phyloP scores from a whole-genome alignment of 2,329 filamentous ascomycete species.

The Colletotrichum filicis region DNA sequence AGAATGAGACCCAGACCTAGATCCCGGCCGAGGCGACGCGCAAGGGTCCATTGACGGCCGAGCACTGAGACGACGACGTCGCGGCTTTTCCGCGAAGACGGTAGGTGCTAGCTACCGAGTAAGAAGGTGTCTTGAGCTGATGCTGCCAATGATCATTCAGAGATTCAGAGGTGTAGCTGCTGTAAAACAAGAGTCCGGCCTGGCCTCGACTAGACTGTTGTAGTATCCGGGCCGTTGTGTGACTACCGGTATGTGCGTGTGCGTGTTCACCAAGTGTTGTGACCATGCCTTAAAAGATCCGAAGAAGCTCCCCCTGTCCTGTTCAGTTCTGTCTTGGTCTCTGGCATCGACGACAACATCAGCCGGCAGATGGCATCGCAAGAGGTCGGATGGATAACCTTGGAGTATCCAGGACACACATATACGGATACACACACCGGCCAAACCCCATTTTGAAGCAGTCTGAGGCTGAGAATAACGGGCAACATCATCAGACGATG shows the following conservation, averaged over 20 bases:
- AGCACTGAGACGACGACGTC: constrained; percentile 24
- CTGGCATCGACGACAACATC: background rate
- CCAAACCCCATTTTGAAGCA: background rate
- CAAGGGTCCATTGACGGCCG: constrained; percentile 28
- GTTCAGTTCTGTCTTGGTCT: background rate
- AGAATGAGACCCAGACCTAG: constrained; percentile 10
- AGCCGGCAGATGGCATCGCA: background rate
- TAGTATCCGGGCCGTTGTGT: background rate
- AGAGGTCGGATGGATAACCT: background rate
- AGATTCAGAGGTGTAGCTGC: background rate
- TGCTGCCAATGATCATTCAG: background rate
- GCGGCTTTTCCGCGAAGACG: constrained; percentile 7
- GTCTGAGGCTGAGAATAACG: background rate
- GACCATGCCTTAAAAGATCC: background rate
- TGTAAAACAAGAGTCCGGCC: background rate
- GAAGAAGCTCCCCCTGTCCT: background rate
- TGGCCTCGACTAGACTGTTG: background rate
- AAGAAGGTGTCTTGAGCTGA: background rate
- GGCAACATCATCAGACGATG: background rate
- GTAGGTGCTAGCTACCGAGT: background rate
- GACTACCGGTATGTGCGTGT: background rate
- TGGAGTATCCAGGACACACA: background rate
- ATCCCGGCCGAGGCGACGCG: constrained; percentile 23
- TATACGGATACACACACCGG: background rate
- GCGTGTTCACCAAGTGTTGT: background rate